Evolutionary conservation across 768 basidiomycete species (phyloP), one percentile per base, ranked within the genome.

Genomic region (Sarcodon sp.): DNA sequence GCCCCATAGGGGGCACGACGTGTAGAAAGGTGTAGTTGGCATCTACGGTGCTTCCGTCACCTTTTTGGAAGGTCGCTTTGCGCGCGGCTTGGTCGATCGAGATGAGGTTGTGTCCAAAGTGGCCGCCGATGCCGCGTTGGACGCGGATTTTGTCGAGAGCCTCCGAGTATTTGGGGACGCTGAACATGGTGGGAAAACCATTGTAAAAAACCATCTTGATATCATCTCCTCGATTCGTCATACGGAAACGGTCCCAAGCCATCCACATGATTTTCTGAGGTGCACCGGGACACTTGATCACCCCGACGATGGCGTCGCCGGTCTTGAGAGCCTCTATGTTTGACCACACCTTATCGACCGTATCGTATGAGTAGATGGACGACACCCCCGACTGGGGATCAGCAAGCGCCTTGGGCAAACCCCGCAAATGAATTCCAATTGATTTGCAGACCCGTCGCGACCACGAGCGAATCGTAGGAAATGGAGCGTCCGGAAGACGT

Each of bases 211-310:
- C 77, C 51, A 86, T 59, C 45, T 77, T 69, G 54, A 85, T 72
- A 44, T 74, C 69, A 43, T 73, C 69, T 13, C 66, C 61, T 27
- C 21, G 21, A n/a, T 84, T 74, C 3, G 71, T 70, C 7, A 84
- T 83, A 58, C 63, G 70, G 61, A 74, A 89, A 44, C 80, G 69
- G 59, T 92, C 87, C 87, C 87, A 90, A 43, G 87, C 86, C 86
- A 91, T 89, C 89, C 90, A 94, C 87, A 94, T 91, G 47, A 92
- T 86, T 65, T 93, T 91, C 60, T 90, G 87, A 15, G 87, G 85
- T 12, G 83, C 85, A 68, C 89, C 84, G 56, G 92, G 86, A 61
- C 93, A 98, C 64, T 99, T 99, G 60, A 99, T 76, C 21, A 89
- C 67, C 12, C 93, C 91, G 68, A 98, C 98, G 55, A 98, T 74